A percentile compares a stretch with the other conserved stretches of the same genome.
Conservation (phyloP, 768 basidiomycete genomes). For the Termitomyces sp. region DNA sequence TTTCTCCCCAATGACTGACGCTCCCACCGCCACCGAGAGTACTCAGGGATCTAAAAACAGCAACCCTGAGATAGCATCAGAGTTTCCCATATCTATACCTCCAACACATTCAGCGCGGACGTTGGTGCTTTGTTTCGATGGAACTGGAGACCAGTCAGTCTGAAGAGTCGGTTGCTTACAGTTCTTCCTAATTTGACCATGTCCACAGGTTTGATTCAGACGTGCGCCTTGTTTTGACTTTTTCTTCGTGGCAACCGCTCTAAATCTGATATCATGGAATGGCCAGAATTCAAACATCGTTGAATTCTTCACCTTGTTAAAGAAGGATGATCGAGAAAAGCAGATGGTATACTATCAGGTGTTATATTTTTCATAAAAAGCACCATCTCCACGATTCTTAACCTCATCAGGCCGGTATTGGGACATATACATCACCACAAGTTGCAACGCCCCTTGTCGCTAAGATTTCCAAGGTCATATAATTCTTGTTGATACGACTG, state of each 20-base stretch:
- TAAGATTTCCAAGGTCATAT: conserved; percentile 34
- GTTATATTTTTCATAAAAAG: background rate
- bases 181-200: background rate
- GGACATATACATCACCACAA: conserved; percentile 43
- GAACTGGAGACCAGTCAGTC: conserved; percentile 41
- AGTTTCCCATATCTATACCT: conserved; percentile 17
- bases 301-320: conserved; percentile 43
- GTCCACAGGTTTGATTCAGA: conserved; percentile 32
- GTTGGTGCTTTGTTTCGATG: conserved; percentile 68
- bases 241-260: background rate
- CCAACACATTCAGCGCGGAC: conserved; percentile 34
- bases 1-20: background rate
- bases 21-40: background rate
- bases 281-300: conserved; percentile 48
- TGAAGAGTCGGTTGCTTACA: no score
- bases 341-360: conserved; percentile 59
- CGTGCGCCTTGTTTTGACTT: conserved; percentile 15
- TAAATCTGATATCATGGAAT: background rate
- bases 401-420: conserved; percentile 42
- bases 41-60: background rate
- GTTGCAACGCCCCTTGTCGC: conserved; percentile 40
- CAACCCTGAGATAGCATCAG: background rate
- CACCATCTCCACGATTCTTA: background rate
- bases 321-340: conserved; percentile 42
- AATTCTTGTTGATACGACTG: background rate